Evolutionary conservation across 148 eudicot genomes (phyloP).

Genomic region (Nepenthes mirabilis): DNA sequence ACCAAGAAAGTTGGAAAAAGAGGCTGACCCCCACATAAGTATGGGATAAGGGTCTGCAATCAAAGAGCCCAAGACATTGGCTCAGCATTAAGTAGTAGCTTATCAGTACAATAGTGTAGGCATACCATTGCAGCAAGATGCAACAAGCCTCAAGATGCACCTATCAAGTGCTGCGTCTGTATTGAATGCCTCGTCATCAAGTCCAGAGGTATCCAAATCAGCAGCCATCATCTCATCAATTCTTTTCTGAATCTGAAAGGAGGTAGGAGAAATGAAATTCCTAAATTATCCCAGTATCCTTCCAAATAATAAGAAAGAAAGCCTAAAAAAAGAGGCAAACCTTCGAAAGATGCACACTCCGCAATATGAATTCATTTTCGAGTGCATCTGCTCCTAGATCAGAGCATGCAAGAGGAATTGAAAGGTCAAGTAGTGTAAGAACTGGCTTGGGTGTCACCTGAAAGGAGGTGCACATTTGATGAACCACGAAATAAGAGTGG

Average conservation of each 20-base stretch:
- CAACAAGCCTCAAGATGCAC: conserved; percentile 93
- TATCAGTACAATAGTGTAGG: background rate
- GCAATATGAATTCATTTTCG: conserved; percentile 83
- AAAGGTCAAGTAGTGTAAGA: conserved; percentile 74
- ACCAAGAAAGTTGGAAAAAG: too few relatives aligned
- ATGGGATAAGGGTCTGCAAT: too few relatives aligned
- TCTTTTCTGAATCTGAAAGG: conserved; percentile 60
- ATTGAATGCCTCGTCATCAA: conserved; percentile 77
- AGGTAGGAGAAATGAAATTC: conserved; percentile 1
- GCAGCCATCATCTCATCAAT: conserved; percentile 49
- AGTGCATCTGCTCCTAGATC: conserved; percentile 86
- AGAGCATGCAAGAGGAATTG: conserved; percentile 83
- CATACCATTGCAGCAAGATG: conserved; percentile 92
- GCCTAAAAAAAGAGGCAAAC: conserved; percentile 18
- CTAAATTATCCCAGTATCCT: background rate
- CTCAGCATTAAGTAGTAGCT: background rate
- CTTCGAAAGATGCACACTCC: conserved; percentile 64
- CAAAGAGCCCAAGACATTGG: too few relatives aligned
- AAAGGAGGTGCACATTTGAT: background rate
- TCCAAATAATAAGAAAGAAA: background rate
- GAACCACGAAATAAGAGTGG: background rate
- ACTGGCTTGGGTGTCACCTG: conserved; percentile 87
- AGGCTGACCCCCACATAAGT: too few relatives aligned
- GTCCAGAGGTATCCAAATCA: conserved; percentile 49
- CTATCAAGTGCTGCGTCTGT: conserved; percentile 74